Conservation (phyloP, 495 filamentous ascomycete species). For the Penicillium crystallinum region DNA sequence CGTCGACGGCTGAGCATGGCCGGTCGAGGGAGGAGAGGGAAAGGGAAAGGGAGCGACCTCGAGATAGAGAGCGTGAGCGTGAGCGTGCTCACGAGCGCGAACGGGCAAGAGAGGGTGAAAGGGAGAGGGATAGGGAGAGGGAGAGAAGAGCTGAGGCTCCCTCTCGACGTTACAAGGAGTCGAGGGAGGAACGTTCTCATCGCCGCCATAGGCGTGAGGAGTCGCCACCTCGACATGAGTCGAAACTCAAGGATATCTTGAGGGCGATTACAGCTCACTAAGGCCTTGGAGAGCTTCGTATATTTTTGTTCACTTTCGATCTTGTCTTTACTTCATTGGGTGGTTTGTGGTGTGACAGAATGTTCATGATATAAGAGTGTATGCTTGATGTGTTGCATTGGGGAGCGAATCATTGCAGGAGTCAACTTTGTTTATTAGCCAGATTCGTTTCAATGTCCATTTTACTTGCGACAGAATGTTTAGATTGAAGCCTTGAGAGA, state of each 20-base stretch:
- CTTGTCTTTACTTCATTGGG: slow-evolving; percentile 10
- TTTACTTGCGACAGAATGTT: background rate
- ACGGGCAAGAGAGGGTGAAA: slow-evolving; percentile 10
- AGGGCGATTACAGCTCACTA: slow-evolving; percentile 34
- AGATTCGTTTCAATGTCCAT: slow-evolving; percentile 1
- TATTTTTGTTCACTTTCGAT: slow-evolving; percentile 6
- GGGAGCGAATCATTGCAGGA: slow-evolving; percentile 28
- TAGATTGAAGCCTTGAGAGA: background rate
- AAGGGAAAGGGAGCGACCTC: slow-evolving; percentile 1
- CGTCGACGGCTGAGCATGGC: slow-evolving; percentile 1
- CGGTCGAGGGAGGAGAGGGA: slow-evolving; percentile 4
- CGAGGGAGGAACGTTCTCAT: slow-evolving; percentile 19
- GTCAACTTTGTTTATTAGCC: slow-evolving; percentile 11
- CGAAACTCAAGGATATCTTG: slow-evolving; percentile 36
- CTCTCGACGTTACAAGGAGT: slow-evolving; percentile 14
- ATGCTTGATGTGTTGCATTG: slow-evolving; percentile 18
- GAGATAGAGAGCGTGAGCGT: slow-evolving; percentile 4
- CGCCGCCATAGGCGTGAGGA: slow-evolving; percentile 32
- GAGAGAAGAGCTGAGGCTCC: slow-evolving; percentile 21
- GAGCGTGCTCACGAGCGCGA: slow-evolving; percentile 11
- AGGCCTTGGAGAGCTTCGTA: slow-evolving; percentile 6
- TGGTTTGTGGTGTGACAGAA: slow-evolving; percentile 6
- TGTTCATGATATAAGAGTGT: slow-evolving; percentile 2
- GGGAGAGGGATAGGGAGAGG: slow-evolving; percentile 11
- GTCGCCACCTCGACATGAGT: slow-evolving; percentile 28